Evolutionary conservation across 1,284 basidiomycete species (phyloP).

Genomic region (Sutorius eximius): DNA sequence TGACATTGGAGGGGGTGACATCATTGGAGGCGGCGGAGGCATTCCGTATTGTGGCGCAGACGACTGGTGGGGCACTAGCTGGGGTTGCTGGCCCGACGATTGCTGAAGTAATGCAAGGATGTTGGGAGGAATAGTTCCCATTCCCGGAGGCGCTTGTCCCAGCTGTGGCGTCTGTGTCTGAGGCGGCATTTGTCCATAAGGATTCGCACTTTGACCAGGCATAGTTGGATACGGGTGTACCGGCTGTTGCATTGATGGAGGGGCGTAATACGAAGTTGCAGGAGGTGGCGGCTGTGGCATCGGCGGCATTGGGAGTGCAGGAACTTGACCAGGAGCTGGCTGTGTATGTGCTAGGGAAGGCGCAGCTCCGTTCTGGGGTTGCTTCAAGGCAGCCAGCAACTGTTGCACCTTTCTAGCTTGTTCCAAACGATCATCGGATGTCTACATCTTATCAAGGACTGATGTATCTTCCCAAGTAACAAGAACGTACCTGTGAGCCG

Average conservation of each 20-base stretch:
- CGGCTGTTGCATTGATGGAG: constrained; percentile 38
- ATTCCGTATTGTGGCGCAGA: constrained; percentile 42
- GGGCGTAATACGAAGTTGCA: constrained; percentile 43
- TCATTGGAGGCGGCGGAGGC: constrained; percentile 38
- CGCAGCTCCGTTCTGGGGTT: constrained; percentile 47
- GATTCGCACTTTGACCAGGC: constrained; percentile 26
- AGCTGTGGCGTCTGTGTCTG: constrained; percentile 39
- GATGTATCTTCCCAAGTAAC: neutral
- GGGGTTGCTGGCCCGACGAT: constrained; percentile 39
- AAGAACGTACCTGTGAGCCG: constrained; percentile 24
- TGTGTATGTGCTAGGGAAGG: constrained; percentile 30
- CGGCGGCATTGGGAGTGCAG: constrained; percentile 35
- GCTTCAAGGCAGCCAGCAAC: constrained; percentile 75
- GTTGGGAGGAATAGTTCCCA: constrained; percentile 56
- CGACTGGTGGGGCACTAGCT: constrained; percentile 37
- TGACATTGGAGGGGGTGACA: constrained; percentile 42
- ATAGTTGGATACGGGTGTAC: constrained; percentile 39
- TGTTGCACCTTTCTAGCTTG: constrained; percentile 82
- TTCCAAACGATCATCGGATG: constrained; percentile 68
- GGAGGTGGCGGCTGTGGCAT: constrained; percentile 37
- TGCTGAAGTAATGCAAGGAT: constrained; percentile 63
- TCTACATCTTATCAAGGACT: constrained; percentile 17
- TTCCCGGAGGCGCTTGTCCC: constrained; percentile 35
- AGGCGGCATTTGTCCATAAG: constrained; percentile 41
- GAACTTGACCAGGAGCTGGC: constrained; percentile 37